phyloP scores from a whole-genome alignment of 345 rosid species.

The Raphanus sativus region DNA sequence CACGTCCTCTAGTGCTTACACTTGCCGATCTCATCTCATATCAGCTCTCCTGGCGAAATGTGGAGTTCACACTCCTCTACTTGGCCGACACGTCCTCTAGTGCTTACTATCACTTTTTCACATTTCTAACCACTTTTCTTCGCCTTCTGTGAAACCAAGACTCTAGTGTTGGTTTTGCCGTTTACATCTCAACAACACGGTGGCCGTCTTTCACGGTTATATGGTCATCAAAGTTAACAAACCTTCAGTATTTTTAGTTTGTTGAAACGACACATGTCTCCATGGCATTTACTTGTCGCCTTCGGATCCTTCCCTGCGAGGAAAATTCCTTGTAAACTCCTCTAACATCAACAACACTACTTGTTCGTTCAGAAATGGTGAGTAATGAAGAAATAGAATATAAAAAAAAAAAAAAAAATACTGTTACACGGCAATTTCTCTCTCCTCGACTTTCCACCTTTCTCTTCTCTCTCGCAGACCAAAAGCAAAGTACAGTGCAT shows the following conservation, averaged over 20 bases:
- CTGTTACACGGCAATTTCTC: too few species aligned
- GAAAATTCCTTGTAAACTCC: not conserved
- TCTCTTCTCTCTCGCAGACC: too few species aligned
- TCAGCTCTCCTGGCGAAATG: constrained; percentile 40
- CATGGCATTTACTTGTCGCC: constrained; percentile 17
- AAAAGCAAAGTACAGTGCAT: too few species aligned
- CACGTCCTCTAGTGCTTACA: constrained; percentile 50
- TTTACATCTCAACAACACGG: constrained; percentile 45
- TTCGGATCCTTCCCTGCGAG: not conserved
- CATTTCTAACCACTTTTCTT: constrained; percentile 1
- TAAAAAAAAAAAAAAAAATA: too few species aligned
- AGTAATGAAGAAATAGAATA: not conserved
- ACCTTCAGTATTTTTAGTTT: not conserved
- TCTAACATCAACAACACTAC: not conserved
- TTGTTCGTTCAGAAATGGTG: not conserved
- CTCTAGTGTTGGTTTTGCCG: constrained; percentile 57
- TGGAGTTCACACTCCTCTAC: not conserved
- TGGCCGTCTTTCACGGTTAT: constrained; percentile 7
- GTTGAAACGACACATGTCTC: constrained; percentile 10
- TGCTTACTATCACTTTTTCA: constrained; percentile 36
- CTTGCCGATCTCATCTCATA: constrained; percentile 49
- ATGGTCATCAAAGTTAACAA: not conserved
- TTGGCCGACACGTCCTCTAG: too few species aligned
- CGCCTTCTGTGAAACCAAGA: constrained; percentile 43
- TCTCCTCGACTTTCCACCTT: too few species aligned